Evolutionary conservation across 176 grass and related monocot species (phyloP).

Genomic region (Oryza longistaminata): DNA sequence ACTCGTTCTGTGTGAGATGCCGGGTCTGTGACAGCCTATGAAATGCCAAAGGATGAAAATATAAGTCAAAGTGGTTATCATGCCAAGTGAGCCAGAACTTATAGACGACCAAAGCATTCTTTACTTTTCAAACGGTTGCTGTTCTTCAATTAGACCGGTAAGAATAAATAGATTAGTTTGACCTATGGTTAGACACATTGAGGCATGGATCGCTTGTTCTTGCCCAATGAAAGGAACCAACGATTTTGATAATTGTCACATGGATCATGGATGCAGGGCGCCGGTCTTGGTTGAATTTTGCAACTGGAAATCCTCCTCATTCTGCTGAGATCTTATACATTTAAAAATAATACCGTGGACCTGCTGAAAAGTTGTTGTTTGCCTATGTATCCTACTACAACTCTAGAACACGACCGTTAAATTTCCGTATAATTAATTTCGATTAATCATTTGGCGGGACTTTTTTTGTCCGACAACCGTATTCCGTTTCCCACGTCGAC

Average conservation of each 20-base stretch:
- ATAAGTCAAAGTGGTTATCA: constrained; percentile 10
- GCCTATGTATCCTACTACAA: constrained; percentile 17
- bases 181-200: neutral
- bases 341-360: neutral
- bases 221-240: neutral
- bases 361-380: constrained; percentile 7
- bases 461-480: no score
- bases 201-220: neutral
- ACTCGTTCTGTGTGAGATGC: constrained; percentile 30
- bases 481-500: no score
- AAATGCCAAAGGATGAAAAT: constrained; percentile 7
- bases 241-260: neutral
- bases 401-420: neutral
- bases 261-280: neutral
- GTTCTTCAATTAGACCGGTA: neutral
- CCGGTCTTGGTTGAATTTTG: neutral
- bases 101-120: neutral
- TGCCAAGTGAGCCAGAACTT: neutral
- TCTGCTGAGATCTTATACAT: neutral
- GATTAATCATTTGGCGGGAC: no score
- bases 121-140: neutral
- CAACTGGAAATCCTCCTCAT: neutral
- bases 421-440: no score
- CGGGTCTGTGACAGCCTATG: constrained; percentile 45
- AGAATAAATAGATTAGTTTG: neutral